phyloP scores from a whole-genome alignment of 192 early-diverging fungal species.

The Backusella liffmaniae region DNA sequence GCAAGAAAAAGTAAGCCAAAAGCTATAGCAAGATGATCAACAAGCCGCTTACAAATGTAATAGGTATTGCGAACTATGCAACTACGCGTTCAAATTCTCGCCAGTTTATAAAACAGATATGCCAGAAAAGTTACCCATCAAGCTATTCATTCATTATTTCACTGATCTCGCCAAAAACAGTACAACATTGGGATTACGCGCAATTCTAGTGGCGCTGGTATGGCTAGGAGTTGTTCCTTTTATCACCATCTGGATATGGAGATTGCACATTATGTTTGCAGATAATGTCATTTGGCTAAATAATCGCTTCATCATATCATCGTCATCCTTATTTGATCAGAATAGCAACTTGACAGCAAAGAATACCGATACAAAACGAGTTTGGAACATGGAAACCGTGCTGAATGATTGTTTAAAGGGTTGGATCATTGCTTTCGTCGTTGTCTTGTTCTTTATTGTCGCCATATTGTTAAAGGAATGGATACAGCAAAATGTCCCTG shows the following conservation, averaged over 20 bases:
- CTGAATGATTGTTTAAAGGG: constrained; percentile 82
- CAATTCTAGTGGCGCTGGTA: constrained; percentile 59
- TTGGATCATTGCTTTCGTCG: constrained; percentile 72
- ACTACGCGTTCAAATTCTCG: constrained; percentile 81
- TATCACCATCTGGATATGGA: constrained; percentile 80
- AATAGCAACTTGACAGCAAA: not conserved
- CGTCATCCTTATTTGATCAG: not conserved
- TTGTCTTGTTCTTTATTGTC: constrained; percentile 73
- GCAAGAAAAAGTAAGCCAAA: constrained; percentile 63
- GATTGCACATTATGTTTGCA: constrained; percentile 80
- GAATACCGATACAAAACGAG: not conserved
- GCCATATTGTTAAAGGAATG: constrained; percentile 86
- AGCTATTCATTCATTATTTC: constrained; percentile 57
- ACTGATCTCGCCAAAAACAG: constrained; percentile 41
- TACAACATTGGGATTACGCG: constrained; percentile 48
- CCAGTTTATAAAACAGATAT: constrained; percentile 76
- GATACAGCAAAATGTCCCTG: constrained; percentile 72
- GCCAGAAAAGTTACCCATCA: constrained; percentile 67
- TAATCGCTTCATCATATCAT: not conserved
- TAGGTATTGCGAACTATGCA: constrained; percentile 90
- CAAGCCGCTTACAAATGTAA: not conserved
- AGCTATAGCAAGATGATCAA: not conserved
- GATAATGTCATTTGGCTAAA: constrained; percentile 23
- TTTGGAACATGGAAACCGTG: constrained; percentile 38
- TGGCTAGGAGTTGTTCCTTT: constrained; percentile 89